phyloP scores from a whole-genome alignment of 2,329 filamentous ascomycete genomes.

The Alternaria panax region DNA sequence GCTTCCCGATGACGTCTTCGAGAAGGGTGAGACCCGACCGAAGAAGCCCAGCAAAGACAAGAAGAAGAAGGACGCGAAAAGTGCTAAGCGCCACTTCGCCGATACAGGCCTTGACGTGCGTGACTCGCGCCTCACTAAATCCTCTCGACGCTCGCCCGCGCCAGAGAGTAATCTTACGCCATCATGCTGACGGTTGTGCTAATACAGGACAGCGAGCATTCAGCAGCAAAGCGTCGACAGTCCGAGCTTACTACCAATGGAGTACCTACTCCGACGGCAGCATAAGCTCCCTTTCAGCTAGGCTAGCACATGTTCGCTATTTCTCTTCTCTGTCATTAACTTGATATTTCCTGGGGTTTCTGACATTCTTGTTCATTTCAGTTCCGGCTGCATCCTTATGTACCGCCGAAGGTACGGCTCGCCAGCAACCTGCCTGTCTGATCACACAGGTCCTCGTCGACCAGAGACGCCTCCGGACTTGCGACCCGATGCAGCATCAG shows the following conservation, averaged over 20 bases:
- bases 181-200: conserved; percentile 46
- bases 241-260: conserved; percentile 41
- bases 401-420: conserved; percentile 19
- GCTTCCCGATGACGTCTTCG: conserved; percentile 89
- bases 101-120: conserved; percentile 58
- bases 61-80: conserved; percentile 42
- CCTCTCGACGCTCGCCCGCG: conserved; percentile 25
- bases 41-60: conserved; percentile 53
- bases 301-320: conserved; percentile 42
- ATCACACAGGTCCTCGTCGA: conserved; percentile 3
- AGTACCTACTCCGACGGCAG: conserved; percentile 37
- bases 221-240: conserved; percentile 44
- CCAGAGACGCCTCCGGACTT: conserved; percentile 10
- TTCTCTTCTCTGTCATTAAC: conserved; percentile 17
- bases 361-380: conserved; percentile 36
- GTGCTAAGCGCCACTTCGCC: conserved; percentile 53
- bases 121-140: conserved; percentile 35
- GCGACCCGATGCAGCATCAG: conserved; percentile 16
- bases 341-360: conserved; percentile 26
- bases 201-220: conserved; percentile 47
- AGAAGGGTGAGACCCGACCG: conserved; percentile 70
- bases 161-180: conserved; percentile 28
- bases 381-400: conserved; percentile 30
- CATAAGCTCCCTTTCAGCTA: conserved; percentile 40
- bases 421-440: conserved; percentile 17